These are phyloP conservation scores for Friedmanniomyces simplex DNA, from an alignment of 495 filamentous ascomycete genomes.

Conservation along the genomic window DNA sequence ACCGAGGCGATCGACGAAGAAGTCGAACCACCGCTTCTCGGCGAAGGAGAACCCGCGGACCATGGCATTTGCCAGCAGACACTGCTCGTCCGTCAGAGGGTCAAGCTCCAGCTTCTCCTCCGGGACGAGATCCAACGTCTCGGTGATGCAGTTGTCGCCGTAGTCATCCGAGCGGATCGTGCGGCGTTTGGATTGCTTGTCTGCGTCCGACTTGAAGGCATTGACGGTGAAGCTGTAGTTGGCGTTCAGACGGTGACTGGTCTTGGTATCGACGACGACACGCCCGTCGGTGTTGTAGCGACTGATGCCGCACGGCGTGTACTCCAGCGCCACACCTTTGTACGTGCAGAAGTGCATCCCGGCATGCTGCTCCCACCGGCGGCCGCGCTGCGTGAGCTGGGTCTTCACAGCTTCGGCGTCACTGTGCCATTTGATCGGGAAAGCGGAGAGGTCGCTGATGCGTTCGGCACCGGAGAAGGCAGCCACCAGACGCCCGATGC, in stretches of 20 bases:
- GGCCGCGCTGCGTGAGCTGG: conserved; percentile 30
- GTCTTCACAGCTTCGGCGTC: conserved; percentile 33
- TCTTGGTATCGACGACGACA: conserved; percentile 45
- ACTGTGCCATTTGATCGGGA: conserved; percentile 47
- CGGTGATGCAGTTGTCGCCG: conserved; percentile 25
- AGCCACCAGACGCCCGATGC: conserved; percentile 36
- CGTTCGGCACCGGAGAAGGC: conserved; percentile 45
- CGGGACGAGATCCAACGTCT: conserved; percentile 30
- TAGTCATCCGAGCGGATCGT: conserved; percentile 2
- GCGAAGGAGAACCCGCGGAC: conserved; percentile 36
- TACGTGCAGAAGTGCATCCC: conserved; percentile 55
- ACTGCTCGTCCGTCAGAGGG: conserved; percentile 29
- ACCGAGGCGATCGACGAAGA: conserved; percentile 12
- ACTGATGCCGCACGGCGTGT: conserved; percentile 24
- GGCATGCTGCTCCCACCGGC: conserved; percentile 35
- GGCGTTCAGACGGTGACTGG: conserved; percentile 36
- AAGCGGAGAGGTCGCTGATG: conserved; percentile 45
- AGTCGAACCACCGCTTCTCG: conserved; percentile 36
- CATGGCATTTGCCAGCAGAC: conserved; percentile 29
- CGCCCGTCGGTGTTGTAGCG: conserved; percentile 43
- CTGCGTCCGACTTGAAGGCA: conserved; percentile 23
- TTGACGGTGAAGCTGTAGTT: conserved; percentile 22
- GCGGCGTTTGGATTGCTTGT: not conserved
- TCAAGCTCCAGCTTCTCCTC: conserved; percentile 23
- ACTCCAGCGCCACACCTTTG: conserved; percentile 38